phyloP scores from a whole-genome alignment of 768 basidiomycete genomes.

The Lactarius psammicola region DNA sequence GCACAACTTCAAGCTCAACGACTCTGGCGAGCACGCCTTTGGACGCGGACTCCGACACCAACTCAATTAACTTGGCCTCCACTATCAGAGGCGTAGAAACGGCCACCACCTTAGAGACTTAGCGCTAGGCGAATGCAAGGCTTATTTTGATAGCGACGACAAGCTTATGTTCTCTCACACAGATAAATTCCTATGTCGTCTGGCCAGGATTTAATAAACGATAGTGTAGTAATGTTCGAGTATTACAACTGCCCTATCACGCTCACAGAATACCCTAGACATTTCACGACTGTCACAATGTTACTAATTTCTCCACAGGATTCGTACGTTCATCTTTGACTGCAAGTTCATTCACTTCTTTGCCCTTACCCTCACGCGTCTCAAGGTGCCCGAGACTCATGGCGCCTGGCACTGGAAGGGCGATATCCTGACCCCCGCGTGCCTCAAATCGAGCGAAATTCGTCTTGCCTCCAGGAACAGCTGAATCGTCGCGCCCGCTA shows the following conservation, averaged over 20 bases:
- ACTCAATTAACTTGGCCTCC: neutral
- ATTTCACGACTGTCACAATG: neutral
- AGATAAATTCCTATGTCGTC: neutral
- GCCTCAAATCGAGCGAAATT: neutral
- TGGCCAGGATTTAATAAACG: neutral
- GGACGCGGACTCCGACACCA: neutral
- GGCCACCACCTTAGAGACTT: neutral
- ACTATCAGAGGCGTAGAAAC: neutral
- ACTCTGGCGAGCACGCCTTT: too few species aligned
- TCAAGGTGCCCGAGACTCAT: neutral
- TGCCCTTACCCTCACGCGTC: neutral
- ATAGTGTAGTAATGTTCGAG: slow-evolving; percentile 2
- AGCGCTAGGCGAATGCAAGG: neutral
- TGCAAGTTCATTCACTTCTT: neutral
- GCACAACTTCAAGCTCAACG: too few species aligned
- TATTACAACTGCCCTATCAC: neutral
- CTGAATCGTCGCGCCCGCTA: neutral
- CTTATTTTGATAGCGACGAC: neutral
- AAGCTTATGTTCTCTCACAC: neutral
- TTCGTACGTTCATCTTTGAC: neutral
- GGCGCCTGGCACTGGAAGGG: neutral
- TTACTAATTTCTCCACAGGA: neutral
- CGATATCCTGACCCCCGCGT: neutral
- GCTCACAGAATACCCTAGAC: neutral
- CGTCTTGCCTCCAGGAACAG: neutral